Evolutionary conservation across 352 stramenopile genomes (phyloP), one percentile per base, ranked within the genome.

Genomic region (Phytopythium litorale): DNA sequence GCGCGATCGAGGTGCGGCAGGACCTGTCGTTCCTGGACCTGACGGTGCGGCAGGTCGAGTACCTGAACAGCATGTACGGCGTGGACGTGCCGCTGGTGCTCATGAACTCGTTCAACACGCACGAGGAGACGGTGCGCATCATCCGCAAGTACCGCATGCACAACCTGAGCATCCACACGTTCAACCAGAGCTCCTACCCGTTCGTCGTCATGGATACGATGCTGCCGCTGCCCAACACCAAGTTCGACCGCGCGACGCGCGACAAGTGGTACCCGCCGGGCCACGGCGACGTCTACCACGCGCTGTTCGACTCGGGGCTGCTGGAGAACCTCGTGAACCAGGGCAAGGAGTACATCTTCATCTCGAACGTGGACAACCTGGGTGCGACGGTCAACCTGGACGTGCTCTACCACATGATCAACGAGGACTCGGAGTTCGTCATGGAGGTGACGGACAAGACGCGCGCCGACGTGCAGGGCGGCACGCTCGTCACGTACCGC

Each of bases 21-120:
- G 91, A 96, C 50, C 64, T 98, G 55, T 97, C 90, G 46, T 99
- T 99, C 71, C 80, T 99, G 38, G 98, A 99, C 68, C 87, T 99
- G 54, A 99, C 97, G 4, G 98, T 98, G 48, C 98, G 98, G 67
- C 98, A 99, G 91, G 84, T 97, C n/a, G 88, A 97, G 84, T 96
- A 96, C 48, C 68, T 97, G 43, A 97, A 97, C 70, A 95, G 82
- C 57, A 79, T 94, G 60, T 96, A 97, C 64, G 88, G 88, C 35
- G 89, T 97, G 42, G 92, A 99, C 64, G 97, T 99, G 48, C 98
- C 97, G 40, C 97, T 99, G 60, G 98, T 99, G 82, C 87, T 99
- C 42, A 99, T 99, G 98, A 99, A 99, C 81, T 99, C 94, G 67
- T 99, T 99, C 80, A 98, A 97, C 70, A 99, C 98, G 32, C 96